These are phyloP conservation scores for Cercospora zeina DNA, from an alignment of 2,329 filamentous ascomycete genomes.

Conservation along the genomic window DNA sequence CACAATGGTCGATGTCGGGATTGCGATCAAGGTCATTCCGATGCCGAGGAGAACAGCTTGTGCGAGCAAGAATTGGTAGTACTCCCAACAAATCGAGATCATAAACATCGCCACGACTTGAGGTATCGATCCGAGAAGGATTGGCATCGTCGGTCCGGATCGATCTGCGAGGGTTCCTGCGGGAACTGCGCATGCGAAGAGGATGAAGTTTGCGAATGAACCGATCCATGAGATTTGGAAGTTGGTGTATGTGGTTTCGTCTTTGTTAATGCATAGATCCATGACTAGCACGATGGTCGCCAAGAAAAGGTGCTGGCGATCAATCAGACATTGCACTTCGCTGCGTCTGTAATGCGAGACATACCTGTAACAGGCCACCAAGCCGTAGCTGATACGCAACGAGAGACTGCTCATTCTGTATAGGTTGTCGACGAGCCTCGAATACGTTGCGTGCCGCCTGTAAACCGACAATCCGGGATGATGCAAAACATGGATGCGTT, in stretches of 20 bases:
- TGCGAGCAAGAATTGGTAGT: conserved; percentile 56
- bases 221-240: conserved; percentile 39
- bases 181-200: conserved; percentile 35
- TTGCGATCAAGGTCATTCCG: conserved; percentile 46
- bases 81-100: conserved; percentile 48
- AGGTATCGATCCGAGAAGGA: conserved; percentile 32
- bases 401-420: conserved; percentile 6
- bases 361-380: conserved; percentile 24
- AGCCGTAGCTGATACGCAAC: conserved; percentile 14
- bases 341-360: background rate
- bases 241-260: conserved; percentile 22
- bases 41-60: conserved; percentile 52
- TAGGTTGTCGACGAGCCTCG: conserved; percentile 20
- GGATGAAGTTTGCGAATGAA: conserved; percentile 32
- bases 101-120: conserved; percentile 53
- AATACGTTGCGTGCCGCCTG: conserved; percentile 29
- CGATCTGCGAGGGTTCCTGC: conserved; percentile 38
- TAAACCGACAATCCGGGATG: conserved; percentile 30
- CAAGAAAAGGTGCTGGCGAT: conserved; percentile 31
- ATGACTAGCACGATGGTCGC: conserved; percentile 35
- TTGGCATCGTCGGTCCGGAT: conserved; percentile 30
- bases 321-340: background rate
- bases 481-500: conserved; percentile 23
- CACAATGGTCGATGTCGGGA: conserved; percentile 51
- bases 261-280: conserved; percentile 35